Percentiles rank a stretch among this genome's conserved stretches.
Conservation (phyloP, 345 rosid species). For the Lagerstroemia speciosa region DNA sequence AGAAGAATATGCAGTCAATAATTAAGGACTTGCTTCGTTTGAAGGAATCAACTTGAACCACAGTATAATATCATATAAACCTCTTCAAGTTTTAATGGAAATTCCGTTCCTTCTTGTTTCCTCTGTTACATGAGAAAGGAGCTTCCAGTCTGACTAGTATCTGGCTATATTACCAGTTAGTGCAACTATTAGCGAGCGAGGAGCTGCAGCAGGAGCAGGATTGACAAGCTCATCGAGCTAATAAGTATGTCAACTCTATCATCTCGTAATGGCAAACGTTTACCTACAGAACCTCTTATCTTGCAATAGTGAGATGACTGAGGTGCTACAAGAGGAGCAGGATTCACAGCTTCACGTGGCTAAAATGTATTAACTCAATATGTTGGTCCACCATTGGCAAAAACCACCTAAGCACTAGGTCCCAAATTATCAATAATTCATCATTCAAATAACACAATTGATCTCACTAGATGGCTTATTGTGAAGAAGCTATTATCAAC, state of each 20-base stretch:
- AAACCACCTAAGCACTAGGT: too few relatives aligned
- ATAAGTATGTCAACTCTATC: not conserved
- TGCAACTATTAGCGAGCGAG: not conserved
- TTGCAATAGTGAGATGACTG: not conserved
- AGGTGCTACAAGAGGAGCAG: not conserved
- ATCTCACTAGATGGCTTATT: not conserved
- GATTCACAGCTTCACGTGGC: not conserved
- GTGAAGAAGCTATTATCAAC: not conserved
- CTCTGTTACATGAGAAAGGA: not conserved
- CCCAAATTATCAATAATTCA: not conserved
- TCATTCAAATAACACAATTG: not conserved
- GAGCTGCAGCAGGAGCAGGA: not conserved
- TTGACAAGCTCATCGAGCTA: not conserved
- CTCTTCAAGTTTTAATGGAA: not conserved
- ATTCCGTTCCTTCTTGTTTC: not conserved
- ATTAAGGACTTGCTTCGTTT: not conserved
- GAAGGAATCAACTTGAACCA: not conserved
- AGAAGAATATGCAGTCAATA: not conserved
- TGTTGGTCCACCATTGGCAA: too few relatives aligned
- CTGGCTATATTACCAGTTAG: not conserved
- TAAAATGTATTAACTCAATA: not conserved
- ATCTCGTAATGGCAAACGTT: too few relatives aligned
- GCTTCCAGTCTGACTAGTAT: not conserved
- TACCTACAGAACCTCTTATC: too few relatives aligned
- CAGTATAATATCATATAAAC: not conserved